Evolutionary conservation across 306 rosid genomes (phyloP), one percentile per base, ranked within the genome.

Genomic region (Adenanthera pavonina): DNA sequence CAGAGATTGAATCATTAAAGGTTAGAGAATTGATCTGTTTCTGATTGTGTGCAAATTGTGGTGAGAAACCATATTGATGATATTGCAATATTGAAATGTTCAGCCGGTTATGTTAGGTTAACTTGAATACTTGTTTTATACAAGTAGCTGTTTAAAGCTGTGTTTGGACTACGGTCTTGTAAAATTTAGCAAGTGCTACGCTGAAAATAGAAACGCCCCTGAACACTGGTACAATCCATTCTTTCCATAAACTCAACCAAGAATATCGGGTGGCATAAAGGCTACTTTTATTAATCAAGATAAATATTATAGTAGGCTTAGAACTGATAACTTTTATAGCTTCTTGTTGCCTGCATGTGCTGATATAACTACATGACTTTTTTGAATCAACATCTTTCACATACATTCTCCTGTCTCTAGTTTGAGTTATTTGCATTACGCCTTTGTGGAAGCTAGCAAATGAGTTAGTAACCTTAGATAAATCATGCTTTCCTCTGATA

Each of bases 1-100:
- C 91, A 17, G 96, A 88, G 69, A 86, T 88, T 10, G 92, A 93
- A 83, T 85, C 96, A 80, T 74, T 90, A 69, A 81, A 88, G 98
- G 99, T 95, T 79, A 56, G 91, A 71, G 49, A 61, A 57, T 86
- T 78, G 48, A 54, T 19, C 53, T 68, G 2, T 68, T n/a, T 68
- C 15, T 68, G 52, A 68, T 68, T 30, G 49, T 56, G 34, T 33
- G 77, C 82, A 49, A 25, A 66, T 35, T 67, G 20, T 49, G 41
- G 79, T 71, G 81, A 62, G 30, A 80, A 81, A 20, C 36, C 78
- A 41, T 54, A 60, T 35, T 49, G 44, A 41, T 78, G 41, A 41
- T 67, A 59, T 61, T 60, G 36, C 76, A 20, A 46, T 51, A 12
- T 71, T 52, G 60, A 71, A 49, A 8, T 71, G 44, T 71, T 49